Evolutionary conservation across 768 basidiomycete species (phyloP), one percentile per base, ranked within the genome.

Genomic region (Macrocybe gigantea): DNA sequence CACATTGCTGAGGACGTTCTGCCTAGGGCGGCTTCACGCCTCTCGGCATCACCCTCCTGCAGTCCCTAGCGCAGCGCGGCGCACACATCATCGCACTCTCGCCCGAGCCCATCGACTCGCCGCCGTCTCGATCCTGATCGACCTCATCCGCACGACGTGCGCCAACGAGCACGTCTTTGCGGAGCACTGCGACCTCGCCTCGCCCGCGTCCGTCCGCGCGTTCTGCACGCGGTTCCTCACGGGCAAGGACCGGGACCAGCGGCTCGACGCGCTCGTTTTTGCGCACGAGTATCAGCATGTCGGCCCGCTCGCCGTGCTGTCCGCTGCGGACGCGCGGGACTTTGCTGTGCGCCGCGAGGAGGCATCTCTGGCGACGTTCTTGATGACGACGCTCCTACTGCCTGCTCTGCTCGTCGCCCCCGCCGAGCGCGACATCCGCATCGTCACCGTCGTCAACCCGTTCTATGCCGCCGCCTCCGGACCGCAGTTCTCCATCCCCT

Each of bases 341-440:
- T 50, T 60, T 33, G 58, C 58, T 0, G 59, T 71, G 12, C 56
- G 63, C 44, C 70, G 85, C 37, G 75, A 77, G 44, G 60, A 67
- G 0, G 64, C 66, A 2, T 80, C 83, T 1, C 62, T 88, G 34
- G 83, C 85, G 14, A 85, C 85, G 2, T 94, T 93, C 66, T 68
- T 93, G 47, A 74, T 93, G 5, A 73, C 79, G 6, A 93, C 91
- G 1, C 71, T 89, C 5, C 73, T 96, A 0, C 75, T 95, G 0
- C 92, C 93, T 2, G 73, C 78, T 30, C 69, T 95, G 3, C 79
- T 96, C 11, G 80, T 87, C 22, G 85, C 88, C 0, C 92, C 93
- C 0, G 72, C 77, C n/a, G 93, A 93, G 60, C 77, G 93, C 33
- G 89, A 93, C 53, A 90, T 96, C 37, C 85, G 93, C n/a, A 79